Evolutionary conservation across 805 yeast genomes (phyloP).

Genomic region (Ogataea philodendri): DNA sequence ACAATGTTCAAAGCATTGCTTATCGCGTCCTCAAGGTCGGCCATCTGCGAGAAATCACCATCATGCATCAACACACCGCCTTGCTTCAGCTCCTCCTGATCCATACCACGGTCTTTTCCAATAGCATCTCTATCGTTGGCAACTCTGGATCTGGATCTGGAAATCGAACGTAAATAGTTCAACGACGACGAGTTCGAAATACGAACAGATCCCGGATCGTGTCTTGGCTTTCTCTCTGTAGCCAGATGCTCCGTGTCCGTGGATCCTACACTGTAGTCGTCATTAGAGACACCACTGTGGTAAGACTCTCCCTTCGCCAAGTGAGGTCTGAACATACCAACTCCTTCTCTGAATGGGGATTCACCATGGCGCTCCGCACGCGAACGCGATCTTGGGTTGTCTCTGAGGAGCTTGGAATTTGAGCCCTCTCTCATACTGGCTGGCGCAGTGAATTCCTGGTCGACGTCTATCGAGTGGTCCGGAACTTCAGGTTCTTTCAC

Average conservation of each 20-base stretch:
- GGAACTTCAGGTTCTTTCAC: conserved; percentile 31
- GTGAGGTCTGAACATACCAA: conserved; percentile 49
- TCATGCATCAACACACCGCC: conserved; percentile 57
- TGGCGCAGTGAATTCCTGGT: conserved; percentile 40
- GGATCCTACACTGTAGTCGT: conserved; percentile 28
- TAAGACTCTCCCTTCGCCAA: conserved; percentile 78
- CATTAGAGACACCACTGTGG: conserved; percentile 52
- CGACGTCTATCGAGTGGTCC: conserved; percentile 37
- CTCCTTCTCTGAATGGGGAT: conserved; percentile 30
- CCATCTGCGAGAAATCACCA: conserved; percentile 48
- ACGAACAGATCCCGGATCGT: conserved; percentile 34
- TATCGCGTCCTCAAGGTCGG: conserved; percentile 49
- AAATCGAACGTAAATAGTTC: conserved; percentile 61
- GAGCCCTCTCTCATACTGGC: conserved; percentile 46
- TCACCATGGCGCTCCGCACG: conserved; percentile 11
- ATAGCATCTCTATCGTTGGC: conserved; percentile 35
- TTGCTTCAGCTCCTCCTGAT: conserved; percentile 43
- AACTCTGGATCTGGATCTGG: conserved; percentile 60
- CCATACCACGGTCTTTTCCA: conserved; percentile 24
- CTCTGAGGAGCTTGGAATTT: conserved; percentile 30
- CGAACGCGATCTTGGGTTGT: conserved; percentile 25
- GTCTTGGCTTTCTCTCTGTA: conserved; percentile 41
- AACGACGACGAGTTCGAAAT: conserved; percentile 39
- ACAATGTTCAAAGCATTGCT: conserved; percentile 42
- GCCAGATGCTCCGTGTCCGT: conserved; percentile 16